phyloP scores from a whole-genome alignment of 1,284 basidiomycete genomes.

The Ustilago cynodontis region DNA sequence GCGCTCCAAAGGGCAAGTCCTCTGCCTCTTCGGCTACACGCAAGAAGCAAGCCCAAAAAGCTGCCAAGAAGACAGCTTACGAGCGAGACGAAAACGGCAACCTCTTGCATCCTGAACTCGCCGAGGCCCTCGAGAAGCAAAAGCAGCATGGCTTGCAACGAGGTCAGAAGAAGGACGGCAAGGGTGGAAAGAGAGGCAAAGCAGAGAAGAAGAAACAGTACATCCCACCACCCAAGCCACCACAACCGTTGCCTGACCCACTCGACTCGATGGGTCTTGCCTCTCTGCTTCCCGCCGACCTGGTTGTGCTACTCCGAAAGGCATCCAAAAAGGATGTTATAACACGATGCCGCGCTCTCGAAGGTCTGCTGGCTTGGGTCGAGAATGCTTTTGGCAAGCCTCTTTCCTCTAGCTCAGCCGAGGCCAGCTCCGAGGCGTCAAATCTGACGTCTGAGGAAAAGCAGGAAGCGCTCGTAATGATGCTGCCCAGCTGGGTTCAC shows the following conservation, averaged over 20 bases:
- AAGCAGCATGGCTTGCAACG: slow-evolving; percentile 42
- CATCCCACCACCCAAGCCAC: slow-evolving; percentile 73
- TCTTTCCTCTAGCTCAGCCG: slow-evolving; percentile 57
- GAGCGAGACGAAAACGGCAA: slow-evolving; percentile 48
- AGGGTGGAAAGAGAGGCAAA: slow-evolving; percentile 54
- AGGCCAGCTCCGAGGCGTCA: slow-evolving; percentile 48
- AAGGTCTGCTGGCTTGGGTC: slow-evolving; percentile 83
- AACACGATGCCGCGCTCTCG: slow-evolving; percentile 86
- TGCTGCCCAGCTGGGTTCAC: slow-evolving; percentile 92
- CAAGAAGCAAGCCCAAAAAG: slow-evolving; percentile 68
- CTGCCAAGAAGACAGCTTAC: slow-evolving; percentile 58
- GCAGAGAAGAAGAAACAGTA: slow-evolving; percentile 65
- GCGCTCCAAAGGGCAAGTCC: slow-evolving; percentile 61
- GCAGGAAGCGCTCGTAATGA: slow-evolving; percentile 74
- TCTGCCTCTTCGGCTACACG: slow-evolving; percentile 67
- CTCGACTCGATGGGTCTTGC: slow-evolving; percentile 87
- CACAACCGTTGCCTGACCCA: slow-evolving; percentile 86
- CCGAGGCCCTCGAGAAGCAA: slow-evolving; percentile 34
- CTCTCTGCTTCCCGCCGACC: slow-evolving; percentile 75
- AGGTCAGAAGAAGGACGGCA: slow-evolving; percentile 62
- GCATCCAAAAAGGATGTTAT: slow-evolving; percentile 91
- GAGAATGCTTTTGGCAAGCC: slow-evolving; percentile 72
- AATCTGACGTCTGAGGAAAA: slow-evolving; percentile 46
- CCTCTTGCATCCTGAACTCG: slow-evolving; percentile 33
- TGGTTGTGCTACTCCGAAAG: slow-evolving; percentile 84